Evolutionary conservation across 2,329 filamentous ascomycete genomes (phyloP), one percentile per base, ranked within the genome.

Genomic region (Raffaelea albimanens): DNA sequence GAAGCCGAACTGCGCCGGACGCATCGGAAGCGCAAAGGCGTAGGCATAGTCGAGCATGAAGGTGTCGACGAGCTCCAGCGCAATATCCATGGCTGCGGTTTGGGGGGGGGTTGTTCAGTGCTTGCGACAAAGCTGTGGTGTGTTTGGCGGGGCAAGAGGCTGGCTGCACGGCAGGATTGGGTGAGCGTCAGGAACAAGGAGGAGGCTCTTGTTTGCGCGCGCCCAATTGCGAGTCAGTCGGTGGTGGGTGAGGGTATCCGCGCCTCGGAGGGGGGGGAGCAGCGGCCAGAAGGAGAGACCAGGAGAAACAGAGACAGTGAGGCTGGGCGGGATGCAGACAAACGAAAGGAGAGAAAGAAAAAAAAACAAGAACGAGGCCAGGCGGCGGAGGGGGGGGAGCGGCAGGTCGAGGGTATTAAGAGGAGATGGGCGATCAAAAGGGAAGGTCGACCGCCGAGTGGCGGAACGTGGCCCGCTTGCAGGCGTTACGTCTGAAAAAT

Each of bases 1-100:
- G 53, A 70, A 68, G 61, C 76, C 72, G 59, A 75, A 76, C 18
- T 71, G 73, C 23, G 71, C 69, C 13, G 71, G 67, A 25, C 67
- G 70, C 41, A 70, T 69, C 8, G 90, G 89, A n/a, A 86, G 70
- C 5, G 85, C 56, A 33, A 69, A 72, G 44, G 89, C 83, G 63
- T 94, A 96, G 50, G 85, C 57, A 56, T 83, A 78, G 68, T 97
- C 91, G 65, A 85, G 84, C 53, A 90, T 59, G 60, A 84, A 87
- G 58, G 83, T 87, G 68, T 97, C 91, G 67, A 80, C 76, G 51
- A 90, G 58, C 67, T 96, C 90, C 55, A 96, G 83, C 41, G 93
- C 80, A 68, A 96, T 80, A 73, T 97, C 91, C 91, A 97, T 96
- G 49, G 44, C 36, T 34, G 9, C 11, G 21, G n/a, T n/a, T 25